These are phyloP conservation scores for Kwoniella shivajii DNA, from an alignment of 1,284 basidiomycete genomes.

Conservation along the genomic window DNA sequence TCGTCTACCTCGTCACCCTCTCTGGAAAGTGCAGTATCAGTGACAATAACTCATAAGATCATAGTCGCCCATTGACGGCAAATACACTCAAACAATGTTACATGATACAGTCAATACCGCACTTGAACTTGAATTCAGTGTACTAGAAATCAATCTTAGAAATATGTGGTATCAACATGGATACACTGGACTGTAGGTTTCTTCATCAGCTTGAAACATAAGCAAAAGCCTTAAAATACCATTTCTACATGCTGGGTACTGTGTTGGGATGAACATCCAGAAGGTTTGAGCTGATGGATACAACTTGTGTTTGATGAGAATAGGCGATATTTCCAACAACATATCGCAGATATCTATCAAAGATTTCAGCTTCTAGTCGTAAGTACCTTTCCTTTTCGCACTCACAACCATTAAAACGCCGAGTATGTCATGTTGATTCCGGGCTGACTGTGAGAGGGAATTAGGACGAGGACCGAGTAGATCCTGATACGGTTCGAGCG, in stretches of 20 bases:
- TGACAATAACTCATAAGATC: no score
- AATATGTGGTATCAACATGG: constrained; percentile 16
- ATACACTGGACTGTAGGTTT: constrained; percentile 8
- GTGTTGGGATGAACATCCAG: no score
- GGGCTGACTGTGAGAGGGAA: neutral
- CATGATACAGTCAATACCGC: constrained; percentile 4
- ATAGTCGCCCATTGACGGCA: neutral
- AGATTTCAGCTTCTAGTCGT: constrained; percentile 6
- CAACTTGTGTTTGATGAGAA: neutral
- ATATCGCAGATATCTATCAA: constrained; percentile 11
- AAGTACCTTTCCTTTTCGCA: neutral
- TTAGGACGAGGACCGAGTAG: constrained; percentile 9
- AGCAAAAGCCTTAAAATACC: neutral
- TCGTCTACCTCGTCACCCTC: no score
- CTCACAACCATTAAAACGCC: no score
- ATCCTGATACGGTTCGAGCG: constrained; percentile 6
- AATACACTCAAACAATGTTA: neutral
- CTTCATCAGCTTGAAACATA: no score
- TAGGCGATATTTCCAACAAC: constrained; percentile 10
- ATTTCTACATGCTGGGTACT: neutral
- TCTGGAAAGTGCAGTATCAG: no score
- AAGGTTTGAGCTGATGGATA: neutral
- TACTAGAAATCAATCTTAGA: constrained; percentile 5
- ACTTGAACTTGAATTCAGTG: constrained; percentile 5
- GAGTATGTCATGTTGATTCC: no score